These are phyloP conservation scores for Tulasnella sp. DNA, from an alignment of 768 basidiomycete genomes.

Conservation along the genomic window DNA sequence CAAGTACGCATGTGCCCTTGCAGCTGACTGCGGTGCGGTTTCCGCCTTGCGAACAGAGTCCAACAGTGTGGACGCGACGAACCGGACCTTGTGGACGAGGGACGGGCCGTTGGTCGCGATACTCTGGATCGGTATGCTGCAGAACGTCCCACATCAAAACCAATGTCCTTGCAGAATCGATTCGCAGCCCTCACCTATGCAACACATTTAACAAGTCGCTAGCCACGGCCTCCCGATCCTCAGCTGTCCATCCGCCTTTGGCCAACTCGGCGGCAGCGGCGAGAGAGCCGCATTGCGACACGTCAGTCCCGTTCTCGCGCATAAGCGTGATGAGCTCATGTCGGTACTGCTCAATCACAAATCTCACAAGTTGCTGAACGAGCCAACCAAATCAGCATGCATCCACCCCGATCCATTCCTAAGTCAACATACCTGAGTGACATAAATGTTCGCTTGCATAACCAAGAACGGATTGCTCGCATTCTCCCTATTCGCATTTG, in stretches of 20 bases:
- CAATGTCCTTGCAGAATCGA: neutral
- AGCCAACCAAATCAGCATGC: slow-evolving; percentile 3
- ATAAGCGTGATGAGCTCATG: slow-evolving; percentile 66
- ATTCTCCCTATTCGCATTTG: slow-evolving; percentile 71
- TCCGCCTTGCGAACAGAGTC: slow-evolving; percentile 75
- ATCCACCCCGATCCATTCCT: neutral
- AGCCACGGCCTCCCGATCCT: slow-evolving; percentile 72
- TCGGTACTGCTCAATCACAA: slow-evolving; percentile 84
- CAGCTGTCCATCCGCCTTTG: slow-evolving; percentile 28
- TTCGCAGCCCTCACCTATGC: slow-evolving; percentile 45
- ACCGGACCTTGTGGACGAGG: slow-evolving; percentile 77
- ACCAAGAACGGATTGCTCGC: slow-evolving; percentile 84
- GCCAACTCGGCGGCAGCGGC: slow-evolving; percentile 14
- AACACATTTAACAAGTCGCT: slow-evolving; percentile 78
- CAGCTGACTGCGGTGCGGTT: slow-evolving; percentile 65
- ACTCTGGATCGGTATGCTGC: slow-evolving; percentile 81
- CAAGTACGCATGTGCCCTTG: slow-evolving; percentile 75
- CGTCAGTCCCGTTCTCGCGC: slow-evolving; percentile 52
- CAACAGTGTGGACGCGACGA: slow-evolving; percentile 79
- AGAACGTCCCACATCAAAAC: slow-evolving; percentile 10
- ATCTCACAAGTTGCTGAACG: slow-evolving; percentile 83
- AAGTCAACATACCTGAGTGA: slow-evolving; percentile 55
- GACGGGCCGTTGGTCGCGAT: slow-evolving; percentile 66
- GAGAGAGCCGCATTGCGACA: slow-evolving; percentile 17
- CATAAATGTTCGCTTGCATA: slow-evolving; percentile 84